Conservation (phyloP, 2,329 filamentous ascomycete genomes). For the Aspergillus udagawae region DNA sequence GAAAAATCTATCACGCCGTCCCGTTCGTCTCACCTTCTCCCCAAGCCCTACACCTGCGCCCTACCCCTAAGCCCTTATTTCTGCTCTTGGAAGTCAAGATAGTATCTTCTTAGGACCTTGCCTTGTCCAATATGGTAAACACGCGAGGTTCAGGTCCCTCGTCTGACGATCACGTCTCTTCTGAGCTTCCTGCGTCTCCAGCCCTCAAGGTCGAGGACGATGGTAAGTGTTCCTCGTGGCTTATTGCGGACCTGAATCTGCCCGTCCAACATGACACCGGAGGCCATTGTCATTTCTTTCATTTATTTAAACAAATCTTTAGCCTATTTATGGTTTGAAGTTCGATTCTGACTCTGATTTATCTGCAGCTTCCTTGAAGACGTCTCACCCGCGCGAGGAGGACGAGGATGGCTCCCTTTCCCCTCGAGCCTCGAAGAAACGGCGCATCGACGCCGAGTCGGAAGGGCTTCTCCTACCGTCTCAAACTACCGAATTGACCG, state of each 20-base stretch:
- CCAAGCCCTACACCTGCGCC: slow-evolving; percentile 43
- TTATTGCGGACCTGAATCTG: neutral
- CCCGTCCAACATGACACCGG: neutral
- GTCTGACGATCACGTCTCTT: slow-evolving; percentile 25
- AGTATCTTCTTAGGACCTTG: slow-evolving; percentile 17
- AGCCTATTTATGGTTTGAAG: neutral
- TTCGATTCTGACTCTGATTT: slow-evolving; percentile 4
- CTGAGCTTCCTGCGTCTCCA: slow-evolving; percentile 28
- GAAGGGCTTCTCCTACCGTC: slow-evolving; percentile 20
- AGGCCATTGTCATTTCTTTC: neutral
- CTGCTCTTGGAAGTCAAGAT: slow-evolving; percentile 41
- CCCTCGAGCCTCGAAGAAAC: slow-evolving; percentile 37
- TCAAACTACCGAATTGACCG: slow-evolving; percentile 15
- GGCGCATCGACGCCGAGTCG: slow-evolving; percentile 31
- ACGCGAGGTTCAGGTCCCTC: slow-evolving; percentile 24
- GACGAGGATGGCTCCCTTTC: slow-evolving; percentile 31
- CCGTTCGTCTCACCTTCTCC: slow-evolving; percentile 14
- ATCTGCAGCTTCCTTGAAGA: slow-evolving; percentile 24
- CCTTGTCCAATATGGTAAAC: slow-evolving; percentile 31
- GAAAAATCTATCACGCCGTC: slow-evolving; percentile 20
- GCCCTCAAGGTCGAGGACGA: slow-evolving; percentile 24
- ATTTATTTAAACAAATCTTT: neutral
- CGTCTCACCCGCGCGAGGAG: slow-evolving; percentile 31
- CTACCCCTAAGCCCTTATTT: slow-evolving; percentile 49
- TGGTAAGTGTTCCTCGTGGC: slow-evolving; percentile 27